Evolutionary conservation across 768 basidiomycete genomes (phyloP).

Genomic region (Boletus reticuloceps): DNA sequence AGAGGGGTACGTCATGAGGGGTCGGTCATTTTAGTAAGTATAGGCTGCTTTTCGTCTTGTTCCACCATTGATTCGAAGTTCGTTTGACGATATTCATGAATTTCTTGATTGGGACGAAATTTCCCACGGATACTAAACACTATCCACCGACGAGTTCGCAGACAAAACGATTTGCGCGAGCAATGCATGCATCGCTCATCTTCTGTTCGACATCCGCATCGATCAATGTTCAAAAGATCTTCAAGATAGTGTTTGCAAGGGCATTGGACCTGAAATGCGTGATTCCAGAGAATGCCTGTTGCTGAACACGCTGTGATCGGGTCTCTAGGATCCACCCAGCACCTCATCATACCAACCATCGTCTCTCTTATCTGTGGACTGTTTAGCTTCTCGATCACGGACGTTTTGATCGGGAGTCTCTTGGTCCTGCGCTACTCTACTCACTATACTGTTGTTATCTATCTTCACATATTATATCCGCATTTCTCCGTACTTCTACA

Average conservation of each 20-base stretch:
- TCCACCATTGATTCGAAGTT: too few relatives aligned
- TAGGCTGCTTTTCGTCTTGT: too few relatives aligned
- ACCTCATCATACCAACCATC: conserved; percentile 20
- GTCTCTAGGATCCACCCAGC: conserved; percentile 16
- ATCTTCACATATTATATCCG: conserved; percentile 22
- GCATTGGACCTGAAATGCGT: conserved; percentile 99
- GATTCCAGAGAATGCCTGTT: conserved; percentile 79
- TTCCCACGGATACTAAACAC: too few relatives aligned
- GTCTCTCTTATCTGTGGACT: conserved; percentile 15
- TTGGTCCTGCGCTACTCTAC: conserved; percentile 15
- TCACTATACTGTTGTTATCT: conserved; percentile 24
- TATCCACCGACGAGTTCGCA: conserved; percentile 30
- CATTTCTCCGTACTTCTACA: too few relatives aligned
- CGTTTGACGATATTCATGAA: too few relatives aligned
- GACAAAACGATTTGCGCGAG: conserved; percentile 97
- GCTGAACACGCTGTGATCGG: conserved; percentile 20
- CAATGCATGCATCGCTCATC: conserved; percentile 99
- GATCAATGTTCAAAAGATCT: conserved; percentile 99
- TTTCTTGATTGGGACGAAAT: too few relatives aligned
- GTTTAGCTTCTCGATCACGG: conserved; percentile 12
- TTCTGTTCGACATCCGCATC: conserved; percentile 99
- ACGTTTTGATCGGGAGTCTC: conserved; percentile 18
- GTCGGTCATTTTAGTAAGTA: too few relatives aligned
- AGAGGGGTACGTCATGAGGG: too few relatives aligned
- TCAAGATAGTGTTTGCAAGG: conserved; percentile 96